phyloP scores from a whole-genome alignment of 2,329 filamentous ascomycete species.

The Septoria petroselini region DNA sequence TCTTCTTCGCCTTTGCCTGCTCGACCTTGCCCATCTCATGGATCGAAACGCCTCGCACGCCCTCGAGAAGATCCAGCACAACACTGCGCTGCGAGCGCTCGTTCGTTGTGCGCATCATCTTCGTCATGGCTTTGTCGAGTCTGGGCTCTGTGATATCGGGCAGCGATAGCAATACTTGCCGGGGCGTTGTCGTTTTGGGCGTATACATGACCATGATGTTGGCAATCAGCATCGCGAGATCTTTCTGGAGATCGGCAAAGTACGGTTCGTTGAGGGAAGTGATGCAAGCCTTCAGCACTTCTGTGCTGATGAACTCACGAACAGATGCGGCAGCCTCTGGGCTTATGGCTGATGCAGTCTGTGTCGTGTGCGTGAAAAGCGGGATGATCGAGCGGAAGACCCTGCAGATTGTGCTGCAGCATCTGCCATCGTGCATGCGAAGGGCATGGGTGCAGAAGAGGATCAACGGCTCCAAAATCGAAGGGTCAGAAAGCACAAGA shows the following conservation, averaged over 20 bases:
- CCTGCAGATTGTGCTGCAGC: conserved; percentile 78
- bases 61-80: conserved; percentile 79
- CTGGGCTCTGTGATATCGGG: conserved; percentile 70
- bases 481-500: conserved; percentile 75
- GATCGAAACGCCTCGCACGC: conserved; percentile 85
- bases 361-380: conserved; percentile 59
- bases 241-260: conserved; percentile 93
- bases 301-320: conserved; percentile 82
- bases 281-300: conserved; percentile 86
- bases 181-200: conserved; percentile 65
- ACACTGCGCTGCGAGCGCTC: conserved; percentile 75
- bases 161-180: conserved; percentile 71
- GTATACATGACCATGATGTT: conserved; percentile 77
- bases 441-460: conserved; percentile 90
- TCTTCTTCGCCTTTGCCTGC: conserved; percentile 28
- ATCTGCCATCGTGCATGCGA: conserved; percentile 83
- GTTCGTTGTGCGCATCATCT: conserved; percentile 39
- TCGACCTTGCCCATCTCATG: conserved; percentile 86
- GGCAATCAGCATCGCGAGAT: conserved; percentile 83
- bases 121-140: conserved; percentile 55
- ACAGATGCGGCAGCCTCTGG: conserved; percentile 58
- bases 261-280: conserved; percentile 90
- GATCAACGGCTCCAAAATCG: conserved; percentile 81
- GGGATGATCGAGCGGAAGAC: conserved; percentile 83
- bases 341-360: conserved; percentile 14